A percentile compares a stretch with the other conserved stretches of the same genome.
Conservation (phyloP, 495 filamentous ascomycete genomes). For the Tuber microsphaerosporum region DNA sequence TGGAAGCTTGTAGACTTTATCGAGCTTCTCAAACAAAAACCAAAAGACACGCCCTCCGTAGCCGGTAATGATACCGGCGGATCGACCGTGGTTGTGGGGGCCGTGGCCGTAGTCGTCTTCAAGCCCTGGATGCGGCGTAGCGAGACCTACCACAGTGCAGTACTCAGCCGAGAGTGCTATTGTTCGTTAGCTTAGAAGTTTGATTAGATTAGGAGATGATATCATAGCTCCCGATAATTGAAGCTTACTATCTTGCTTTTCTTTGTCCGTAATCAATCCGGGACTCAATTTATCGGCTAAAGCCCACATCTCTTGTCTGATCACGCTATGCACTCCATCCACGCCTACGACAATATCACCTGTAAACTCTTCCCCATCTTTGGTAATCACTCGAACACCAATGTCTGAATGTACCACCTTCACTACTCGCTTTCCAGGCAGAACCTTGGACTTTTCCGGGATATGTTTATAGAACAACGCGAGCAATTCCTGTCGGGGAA, state of each 20-base stretch:
- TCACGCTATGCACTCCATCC: conserved; percentile 46
- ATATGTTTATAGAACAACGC: conserved; percentile 43
- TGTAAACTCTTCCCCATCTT: conserved; percentile 44
- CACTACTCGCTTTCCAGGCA: conserved; percentile 41
- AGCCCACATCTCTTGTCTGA: conserved; percentile 30
- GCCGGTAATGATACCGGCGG: conserved; percentile 12
- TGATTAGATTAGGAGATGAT: neutral
- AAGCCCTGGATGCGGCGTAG: conserved; percentile 19
- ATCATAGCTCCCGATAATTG: neutral
- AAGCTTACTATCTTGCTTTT: conserved; percentile 16
- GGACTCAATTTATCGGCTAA: conserved; percentile 17
- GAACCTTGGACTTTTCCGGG: conserved; percentile 41
- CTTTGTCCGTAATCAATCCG: conserved; percentile 14
- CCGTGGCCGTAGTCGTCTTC: conserved; percentile 6
- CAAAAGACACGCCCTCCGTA: conserved; percentile 22
- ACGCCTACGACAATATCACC: conserved; percentile 51
- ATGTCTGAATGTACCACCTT: conserved; percentile 19
- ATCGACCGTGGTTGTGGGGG: conserved; percentile 13
- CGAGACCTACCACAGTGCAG: conserved; percentile 35
- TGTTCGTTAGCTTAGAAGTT: neutral
- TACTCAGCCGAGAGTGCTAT: conserved; percentile 35
- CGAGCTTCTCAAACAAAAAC: conserved; percentile 45
- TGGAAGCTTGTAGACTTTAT: conserved; percentile 42
- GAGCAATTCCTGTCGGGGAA: conserved; percentile 43
- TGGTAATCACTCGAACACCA: conserved; percentile 24